Evolutionary conservation across 2,329 filamentous ascomycete genomes (phyloP).

Genomic region (Aspergillus tanneri): DNA sequence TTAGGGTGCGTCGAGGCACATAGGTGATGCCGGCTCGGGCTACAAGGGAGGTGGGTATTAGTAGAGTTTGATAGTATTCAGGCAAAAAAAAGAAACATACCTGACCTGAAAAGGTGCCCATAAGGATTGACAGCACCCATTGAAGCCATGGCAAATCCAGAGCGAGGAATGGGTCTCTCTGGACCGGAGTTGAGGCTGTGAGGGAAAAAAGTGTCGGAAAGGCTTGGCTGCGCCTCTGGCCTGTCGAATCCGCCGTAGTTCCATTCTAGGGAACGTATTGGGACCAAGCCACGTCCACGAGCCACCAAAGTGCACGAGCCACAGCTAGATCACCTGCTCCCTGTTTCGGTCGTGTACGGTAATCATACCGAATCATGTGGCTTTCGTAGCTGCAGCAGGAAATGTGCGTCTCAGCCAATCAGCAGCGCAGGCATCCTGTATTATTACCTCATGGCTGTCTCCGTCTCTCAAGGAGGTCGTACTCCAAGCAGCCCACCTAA

Average conservation of each 20-base stretch:
- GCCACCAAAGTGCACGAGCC: not conserved
- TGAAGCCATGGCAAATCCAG: conserved; percentile 35
- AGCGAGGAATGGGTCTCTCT: not conserved
- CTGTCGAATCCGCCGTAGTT: conserved; percentile 19
- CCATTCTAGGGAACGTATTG: not conserved
- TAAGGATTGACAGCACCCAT: conserved; percentile 39
- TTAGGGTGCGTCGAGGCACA: conserved; percentile 39
- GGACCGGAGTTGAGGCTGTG: not conserved
- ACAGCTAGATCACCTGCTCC: not conserved
- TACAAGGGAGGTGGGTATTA: conserved; percentile 16
- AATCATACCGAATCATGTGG: conserved; percentile 5
- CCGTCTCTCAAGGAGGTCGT: too few species aligned
- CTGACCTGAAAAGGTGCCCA: conserved; percentile 40
- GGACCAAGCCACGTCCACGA: conserved; percentile 1
- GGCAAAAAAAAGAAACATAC: conserved; percentile 25
- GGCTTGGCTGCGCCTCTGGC: conserved; percentile 26
- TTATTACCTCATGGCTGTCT: conserved; percentile 7
- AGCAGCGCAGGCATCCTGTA: not conserved
- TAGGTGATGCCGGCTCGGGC: conserved; percentile 35
- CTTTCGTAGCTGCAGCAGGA: not conserved
- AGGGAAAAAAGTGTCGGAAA: conserved; percentile 33
- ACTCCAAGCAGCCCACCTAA: not conserved
- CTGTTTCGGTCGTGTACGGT: too few species aligned
- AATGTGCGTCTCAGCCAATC: not conserved
- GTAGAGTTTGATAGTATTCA: conserved; percentile 2